Evolutionary conservation across 306 rosid species (phyloP), one percentile per base, ranked within the genome.

Genomic region (Cucurbita argyrosperma): DNA sequence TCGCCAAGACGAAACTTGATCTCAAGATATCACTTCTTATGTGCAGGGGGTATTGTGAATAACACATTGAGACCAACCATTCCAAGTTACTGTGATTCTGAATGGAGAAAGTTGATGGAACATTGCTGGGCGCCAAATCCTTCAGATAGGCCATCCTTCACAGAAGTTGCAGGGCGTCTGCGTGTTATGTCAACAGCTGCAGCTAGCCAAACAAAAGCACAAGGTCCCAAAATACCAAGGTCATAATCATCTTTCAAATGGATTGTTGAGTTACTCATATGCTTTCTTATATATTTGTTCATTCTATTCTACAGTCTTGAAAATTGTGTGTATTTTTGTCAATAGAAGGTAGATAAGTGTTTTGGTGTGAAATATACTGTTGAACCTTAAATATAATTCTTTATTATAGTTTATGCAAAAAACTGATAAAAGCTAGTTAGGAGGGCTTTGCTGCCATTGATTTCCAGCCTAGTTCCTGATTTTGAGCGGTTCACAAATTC

Each of bases 51-150:
- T 18, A 93, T 93, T 75, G 98, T 93, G 82, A 93, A 86, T 71
- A 93, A 90, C 85, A 87, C 94, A 47, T 74, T 93, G 82, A 90
- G 98, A 83, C 98, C 98, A 53, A 81, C 87, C 16, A 87, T 93
- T 61, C 98, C 98, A 5, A 83, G 89, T 75, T 79, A 77, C 53
- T 93, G 98, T 40, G 98, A 93, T 85, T 19, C 77, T 2, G 97
- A 93, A 53, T 93, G 98, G 98, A 83, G 85, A 77, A 80, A 75
- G 56, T 84, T 93, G 74, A 90, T 93, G 98, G 98, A 93, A 83
- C 90, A 89, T 86, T 93, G 98, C 80, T 93, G 98, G 98, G 97
- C 96, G 9, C 98, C 98, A 54, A 90, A 89, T 81, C 98, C 98
- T 14, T 70, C 85, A 6, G 86, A 45, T n/a, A 82, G 98, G 83